Conservation (phyloP, 495 filamentous ascomycete genomes). For the Neurospora intermedia region DNA sequence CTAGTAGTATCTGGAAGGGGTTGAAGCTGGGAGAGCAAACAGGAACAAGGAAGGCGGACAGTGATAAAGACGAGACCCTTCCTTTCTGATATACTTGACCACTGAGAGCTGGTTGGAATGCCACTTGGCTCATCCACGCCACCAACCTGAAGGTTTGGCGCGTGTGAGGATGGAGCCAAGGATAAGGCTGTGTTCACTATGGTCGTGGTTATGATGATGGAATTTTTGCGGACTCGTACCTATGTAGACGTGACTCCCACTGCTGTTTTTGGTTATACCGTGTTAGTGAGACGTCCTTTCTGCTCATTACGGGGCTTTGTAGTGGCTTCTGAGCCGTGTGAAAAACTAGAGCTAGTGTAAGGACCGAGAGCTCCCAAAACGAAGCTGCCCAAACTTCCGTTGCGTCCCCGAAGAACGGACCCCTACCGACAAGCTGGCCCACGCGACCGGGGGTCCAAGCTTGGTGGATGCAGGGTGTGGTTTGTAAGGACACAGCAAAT, state of each 20-base stretch:
- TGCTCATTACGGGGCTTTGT: conserved; percentile 16
- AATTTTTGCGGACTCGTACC: conserved; percentile 1
- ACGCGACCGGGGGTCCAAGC: not conserved
- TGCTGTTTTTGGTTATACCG: conserved; percentile 20
- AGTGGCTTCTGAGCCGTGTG: conserved; percentile 20
- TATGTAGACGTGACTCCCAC: conserved; percentile 1
- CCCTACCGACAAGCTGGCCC: not conserved
- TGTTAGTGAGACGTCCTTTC: conserved; percentile 11
- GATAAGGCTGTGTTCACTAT: not conserved
- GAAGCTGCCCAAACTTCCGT: not conserved
- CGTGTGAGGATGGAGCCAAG: conserved; percentile 7
- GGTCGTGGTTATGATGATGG: conserved; percentile 4
- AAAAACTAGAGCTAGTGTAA: conserved; percentile 2
- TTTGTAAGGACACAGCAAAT: not conserved
- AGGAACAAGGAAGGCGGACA: conserved; percentile 6
- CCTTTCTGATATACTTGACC: not conserved
- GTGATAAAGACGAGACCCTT: not conserved
- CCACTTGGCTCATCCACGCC: conserved; percentile 11
- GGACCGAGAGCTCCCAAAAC: not conserved
- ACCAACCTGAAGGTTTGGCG: conserved; percentile 6
- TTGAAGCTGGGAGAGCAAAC: conserved; percentile 4
- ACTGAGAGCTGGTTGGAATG: not conserved
- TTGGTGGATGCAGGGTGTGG: not conserved
- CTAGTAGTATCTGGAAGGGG: too few species aligned
- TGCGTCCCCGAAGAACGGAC: not conserved